A percentile compares a stretch with the other conserved stretches of the same genome.
phyloP scores from a whole-genome alignment of 1,284 basidiomycete species.

The Rhodotorula sp. region DNA sequence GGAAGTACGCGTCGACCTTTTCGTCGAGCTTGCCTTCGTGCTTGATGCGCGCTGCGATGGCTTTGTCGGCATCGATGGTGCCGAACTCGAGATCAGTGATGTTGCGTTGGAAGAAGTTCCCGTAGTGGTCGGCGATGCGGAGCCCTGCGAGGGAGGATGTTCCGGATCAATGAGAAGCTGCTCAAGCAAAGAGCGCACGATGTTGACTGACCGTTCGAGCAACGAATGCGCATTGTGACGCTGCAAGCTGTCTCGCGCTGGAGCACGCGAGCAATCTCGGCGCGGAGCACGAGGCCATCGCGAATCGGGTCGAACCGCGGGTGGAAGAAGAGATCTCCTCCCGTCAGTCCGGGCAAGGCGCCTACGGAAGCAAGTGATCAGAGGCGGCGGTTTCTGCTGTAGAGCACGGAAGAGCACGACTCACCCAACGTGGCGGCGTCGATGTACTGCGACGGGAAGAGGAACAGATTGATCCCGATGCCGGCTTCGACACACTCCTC shows the following conservation, averaged over 20 bases:
- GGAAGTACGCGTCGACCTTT: conserved; percentile 75
- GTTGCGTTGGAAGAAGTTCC: conserved; percentile 76
- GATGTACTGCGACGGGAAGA: conserved; percentile 78
- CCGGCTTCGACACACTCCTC: conserved; percentile 88
- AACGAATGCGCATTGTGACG: conserved; percentile 77
- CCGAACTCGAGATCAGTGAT: conserved; percentile 78
- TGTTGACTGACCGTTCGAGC: conserved; percentile 67
- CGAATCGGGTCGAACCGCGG: conserved; percentile 77
- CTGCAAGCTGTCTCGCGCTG: conserved; percentile 76
- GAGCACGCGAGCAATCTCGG: conserved; percentile 71
- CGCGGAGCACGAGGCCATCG: conserved; percentile 66
- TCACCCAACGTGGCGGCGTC: conserved; percentile 85
- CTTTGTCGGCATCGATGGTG: conserved; percentile 75
- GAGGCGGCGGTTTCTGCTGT: background rate
- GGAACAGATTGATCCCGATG: conserved; percentile 84
- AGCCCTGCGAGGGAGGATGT: conserved; percentile 59
- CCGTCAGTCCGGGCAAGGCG: conserved; percentile 68
- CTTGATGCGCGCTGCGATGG: conserved; percentile 68
- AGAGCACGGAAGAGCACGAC: too few species aligned
- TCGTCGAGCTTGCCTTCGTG: conserved; percentile 66
- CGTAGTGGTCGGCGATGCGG: conserved; percentile 68
- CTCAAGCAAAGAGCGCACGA: too few species aligned
- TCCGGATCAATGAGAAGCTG: background rate
- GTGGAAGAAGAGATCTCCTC: conserved; percentile 92
- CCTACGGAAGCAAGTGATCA: conserved; percentile 38